Conservation (phyloP, 441 rosid species). For the Pelargonium australe region DNA sequence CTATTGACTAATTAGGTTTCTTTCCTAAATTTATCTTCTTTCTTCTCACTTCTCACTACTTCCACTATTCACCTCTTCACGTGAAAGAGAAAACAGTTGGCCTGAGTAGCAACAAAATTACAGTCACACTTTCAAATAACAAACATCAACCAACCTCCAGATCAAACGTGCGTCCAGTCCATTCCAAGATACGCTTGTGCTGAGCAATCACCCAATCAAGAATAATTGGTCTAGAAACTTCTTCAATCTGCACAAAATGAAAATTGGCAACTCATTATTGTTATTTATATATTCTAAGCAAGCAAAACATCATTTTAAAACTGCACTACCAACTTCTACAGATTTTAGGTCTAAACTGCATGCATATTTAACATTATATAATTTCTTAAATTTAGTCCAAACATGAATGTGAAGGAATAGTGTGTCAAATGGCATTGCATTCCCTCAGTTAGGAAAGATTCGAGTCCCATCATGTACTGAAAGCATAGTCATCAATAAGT, state of each 20-base stretch:
- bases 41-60: too few species aligned
- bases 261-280: conserved; percentile 12
- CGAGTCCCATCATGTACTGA: neutral
- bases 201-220: conserved; percentile 97
- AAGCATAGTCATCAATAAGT: conserved; percentile 3
- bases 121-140: neutral
- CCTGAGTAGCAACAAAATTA: neutral
- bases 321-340: neutral
- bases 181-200: conserved; percentile 83
- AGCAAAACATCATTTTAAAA: neutral
- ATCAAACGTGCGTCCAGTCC: conserved; percentile 92
- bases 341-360: conserved; percentile 2
- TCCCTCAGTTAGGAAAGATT: conserved; percentile 1
- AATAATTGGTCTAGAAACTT: conserved; percentile 65
- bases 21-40: too few species aligned
- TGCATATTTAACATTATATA: neutral
- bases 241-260: conserved; percentile 56
- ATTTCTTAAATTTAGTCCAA: conserved; percentile 3
- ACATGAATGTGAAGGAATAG: neutral
- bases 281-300: conserved; percentile 13
- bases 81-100: neutral
- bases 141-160: conserved; percentile 60
- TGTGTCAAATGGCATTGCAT: neutral
- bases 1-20: too few species aligned
- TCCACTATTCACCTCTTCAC: neutral